Conservation (phyloP, 371 early-diverging fungal genomes). For the Mortierella sp. region DNA sequence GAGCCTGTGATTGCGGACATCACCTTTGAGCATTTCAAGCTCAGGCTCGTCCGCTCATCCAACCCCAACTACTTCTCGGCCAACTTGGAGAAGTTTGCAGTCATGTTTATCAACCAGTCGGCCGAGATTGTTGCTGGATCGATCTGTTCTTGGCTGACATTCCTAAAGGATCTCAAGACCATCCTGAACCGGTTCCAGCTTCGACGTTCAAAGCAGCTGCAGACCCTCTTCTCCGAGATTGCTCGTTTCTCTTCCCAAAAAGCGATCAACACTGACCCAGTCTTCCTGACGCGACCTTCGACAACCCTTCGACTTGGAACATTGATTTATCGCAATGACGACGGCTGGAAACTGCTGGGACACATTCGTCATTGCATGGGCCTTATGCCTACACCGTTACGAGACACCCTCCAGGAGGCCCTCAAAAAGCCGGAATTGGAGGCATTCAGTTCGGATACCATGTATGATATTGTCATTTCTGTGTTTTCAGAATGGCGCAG, state of each 20-base stretch:
- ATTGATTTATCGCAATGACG: slow-evolving; percentile 73
- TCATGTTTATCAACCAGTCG: slow-evolving; percentile 78
- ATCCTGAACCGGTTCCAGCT: slow-evolving; percentile 70
- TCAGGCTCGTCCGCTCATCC: slow-evolving; percentile 68
- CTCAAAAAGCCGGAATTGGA: slow-evolving; percentile 63
- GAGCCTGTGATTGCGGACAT: slow-evolving; percentile 79
- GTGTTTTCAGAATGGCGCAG: slow-evolving; percentile 75
- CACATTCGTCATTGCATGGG: slow-evolving; percentile 79
- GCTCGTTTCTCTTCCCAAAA: slow-evolving; percentile 68
- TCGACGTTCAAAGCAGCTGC: slow-evolving; percentile 70
- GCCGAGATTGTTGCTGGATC: slow-evolving; percentile 84
- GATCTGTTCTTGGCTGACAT: slow-evolving; percentile 80
- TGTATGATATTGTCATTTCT: slow-evolving; percentile 66
- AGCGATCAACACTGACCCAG: slow-evolving; percentile 73
- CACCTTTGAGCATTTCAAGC: slow-evolving; percentile 64
- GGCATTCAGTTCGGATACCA: slow-evolving; percentile 58
- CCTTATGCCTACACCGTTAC: slow-evolving; percentile 58
- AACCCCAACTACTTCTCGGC: slow-evolving; percentile 69
- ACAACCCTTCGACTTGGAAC: slow-evolving; percentile 80
- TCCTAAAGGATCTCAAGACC: slow-evolving; percentile 73
- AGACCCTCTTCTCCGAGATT: slow-evolving; percentile 72
- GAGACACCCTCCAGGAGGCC: slow-evolving; percentile 63
- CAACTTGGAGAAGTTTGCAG: slow-evolving; percentile 62
- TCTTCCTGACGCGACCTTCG: slow-evolving; percentile 82
- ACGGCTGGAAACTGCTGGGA: slow-evolving; percentile 85